phyloP scores from a whole-genome alignment of 768 basidiomycete genomes.

The Naematelia encephala region DNA sequence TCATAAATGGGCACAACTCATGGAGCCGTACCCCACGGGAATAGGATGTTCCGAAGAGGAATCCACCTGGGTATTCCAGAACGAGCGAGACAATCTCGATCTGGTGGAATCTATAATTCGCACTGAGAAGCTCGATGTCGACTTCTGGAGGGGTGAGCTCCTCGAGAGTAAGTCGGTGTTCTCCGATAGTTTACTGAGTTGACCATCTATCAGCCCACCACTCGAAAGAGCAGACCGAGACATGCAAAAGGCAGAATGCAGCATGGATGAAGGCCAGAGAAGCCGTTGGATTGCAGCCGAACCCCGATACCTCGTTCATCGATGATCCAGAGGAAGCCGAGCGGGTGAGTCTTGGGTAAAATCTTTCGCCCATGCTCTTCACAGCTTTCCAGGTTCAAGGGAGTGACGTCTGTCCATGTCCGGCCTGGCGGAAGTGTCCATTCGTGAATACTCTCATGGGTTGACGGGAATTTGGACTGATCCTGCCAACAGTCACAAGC shows the following conservation, averaged over 20 bases:
- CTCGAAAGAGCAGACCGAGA: constrained; percentile 11
- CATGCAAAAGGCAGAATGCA: constrained; percentile 1
- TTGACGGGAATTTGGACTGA: background rate
- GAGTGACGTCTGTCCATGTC: constrained; percentile 4
- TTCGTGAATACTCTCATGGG: constrained; percentile 1
- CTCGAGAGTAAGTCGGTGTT: constrained; percentile 15
- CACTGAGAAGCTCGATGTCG: constrained; percentile 20
- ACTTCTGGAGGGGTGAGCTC: constrained; percentile 34
- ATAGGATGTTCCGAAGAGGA: constrained; percentile 19
- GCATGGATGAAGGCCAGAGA: constrained; percentile 5
- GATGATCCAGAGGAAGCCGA: constrained; percentile 7
- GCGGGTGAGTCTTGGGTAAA: background rate
- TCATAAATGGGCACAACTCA: constrained; percentile 12
- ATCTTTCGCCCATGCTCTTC: background rate
- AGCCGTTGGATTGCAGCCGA: background rate
- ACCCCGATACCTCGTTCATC: constrained; percentile 7
- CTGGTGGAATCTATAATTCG: constrained; percentile 19
- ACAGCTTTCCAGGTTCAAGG: background rate
- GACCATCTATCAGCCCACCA: constrained; percentile 3
- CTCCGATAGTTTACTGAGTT: background rate
- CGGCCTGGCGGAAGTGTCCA: constrained; percentile 3
- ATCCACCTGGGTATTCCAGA: constrained; percentile 20
- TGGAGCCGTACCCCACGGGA: constrained; percentile 17
- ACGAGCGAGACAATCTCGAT: constrained; percentile 32
- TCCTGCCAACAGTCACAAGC: constrained; percentile 20